phyloP scores from a whole-genome alignment of 2,329 filamentous ascomycete genomes.

The Exserohilum rostratum region DNA sequence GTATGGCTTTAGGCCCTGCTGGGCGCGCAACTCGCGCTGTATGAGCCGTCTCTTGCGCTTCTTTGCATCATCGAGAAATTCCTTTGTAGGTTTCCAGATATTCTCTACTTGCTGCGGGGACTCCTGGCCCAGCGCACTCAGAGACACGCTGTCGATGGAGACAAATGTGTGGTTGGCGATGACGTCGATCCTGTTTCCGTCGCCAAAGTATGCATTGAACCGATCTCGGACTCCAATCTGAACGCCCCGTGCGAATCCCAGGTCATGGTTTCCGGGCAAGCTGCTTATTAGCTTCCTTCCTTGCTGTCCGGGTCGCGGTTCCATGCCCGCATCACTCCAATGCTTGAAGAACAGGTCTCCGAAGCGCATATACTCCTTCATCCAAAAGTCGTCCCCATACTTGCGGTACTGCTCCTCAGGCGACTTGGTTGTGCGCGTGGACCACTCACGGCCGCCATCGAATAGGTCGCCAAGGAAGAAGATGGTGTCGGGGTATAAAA shows the following conservation, averaged over 20 bases:
- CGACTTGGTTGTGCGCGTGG: conserved; percentile 61
- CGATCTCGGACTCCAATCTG: conserved; percentile 79
- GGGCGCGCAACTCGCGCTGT: conserved; percentile 69
- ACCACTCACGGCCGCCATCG: conserved; percentile 95
- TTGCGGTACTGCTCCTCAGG: conserved; percentile 73
- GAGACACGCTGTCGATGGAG: conserved; percentile 84
- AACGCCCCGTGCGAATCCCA: conserved; percentile 87
- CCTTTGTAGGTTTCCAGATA: conserved; percentile 77
- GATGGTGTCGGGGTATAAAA: conserved; percentile 81
- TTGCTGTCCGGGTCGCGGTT: conserved; percentile 64
- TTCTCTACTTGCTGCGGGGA: conserved; percentile 58
- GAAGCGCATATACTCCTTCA: conserved; percentile 84
- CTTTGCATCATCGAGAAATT: conserved; percentile 75
- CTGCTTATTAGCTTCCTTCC: conserved; percentile 82
- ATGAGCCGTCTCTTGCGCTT: conserved; percentile 70
- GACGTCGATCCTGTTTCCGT: conserved; percentile 87
- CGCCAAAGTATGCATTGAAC: conserved; percentile 88
- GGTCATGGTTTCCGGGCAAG: conserved; percentile 91
- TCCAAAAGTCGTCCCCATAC: conserved; percentile 84
- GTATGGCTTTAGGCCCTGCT: conserved; percentile 65
- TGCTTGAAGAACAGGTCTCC: conserved; percentile 80
- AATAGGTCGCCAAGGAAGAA: conserved; percentile 95
- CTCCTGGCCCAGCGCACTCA: conserved; percentile 73
- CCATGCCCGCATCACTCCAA: conserved; percentile 65
- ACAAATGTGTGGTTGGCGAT: conserved; percentile 96